Evolutionary conservation across 345 rosid species (phyloP).

Genomic region (Chamaenerion angustifolium): DNA sequence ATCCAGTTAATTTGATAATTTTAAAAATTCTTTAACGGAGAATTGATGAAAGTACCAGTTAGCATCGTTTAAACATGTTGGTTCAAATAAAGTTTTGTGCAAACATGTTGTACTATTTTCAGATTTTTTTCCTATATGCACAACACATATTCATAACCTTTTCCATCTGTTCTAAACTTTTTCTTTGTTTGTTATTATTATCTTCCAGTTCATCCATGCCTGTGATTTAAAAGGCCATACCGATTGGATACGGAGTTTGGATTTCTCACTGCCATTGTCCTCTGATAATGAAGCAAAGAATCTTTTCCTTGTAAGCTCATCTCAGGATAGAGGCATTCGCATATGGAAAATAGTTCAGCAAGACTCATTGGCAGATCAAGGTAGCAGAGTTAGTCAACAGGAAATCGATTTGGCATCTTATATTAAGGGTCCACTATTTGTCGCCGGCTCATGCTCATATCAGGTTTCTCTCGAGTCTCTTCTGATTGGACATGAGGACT

Average conservation of each 20-base stretch:
- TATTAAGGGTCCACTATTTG: slow-evolving; percentile 74
- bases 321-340: slow-evolving; percentile 87
- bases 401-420: slow-evolving; percentile 65
- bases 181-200: slow-evolving; percentile 6
- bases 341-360: slow-evolving; percentile 61
- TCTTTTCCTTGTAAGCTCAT: slow-evolving; percentile 79
- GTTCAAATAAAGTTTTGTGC: no score
- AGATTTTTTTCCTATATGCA: no score
- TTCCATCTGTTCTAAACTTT: background rate
- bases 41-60: no score
- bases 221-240: slow-evolving; percentile 92
- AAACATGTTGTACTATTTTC: no score
- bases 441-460: slow-evolving; percentile 53
- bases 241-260: slow-evolving; percentile 91
- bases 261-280: slow-evolving; percentile 66
- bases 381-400: slow-evolving; percentile 28
- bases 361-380: slow-evolving; percentile 17
- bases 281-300: slow-evolving; percentile 22
- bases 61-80: no score
- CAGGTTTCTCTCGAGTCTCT: slow-evolving; percentile 91
- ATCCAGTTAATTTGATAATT: no score
- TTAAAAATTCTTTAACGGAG: no score
- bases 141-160: background rate
- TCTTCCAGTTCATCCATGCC: slow-evolving; percentile 49
- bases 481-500: slow-evolving; percentile 91